Evolutionary conservation across 768 basidiomycete genomes (phyloP), one percentile per base, ranked within the genome.

Genomic region (Calocybe indica): DNA sequence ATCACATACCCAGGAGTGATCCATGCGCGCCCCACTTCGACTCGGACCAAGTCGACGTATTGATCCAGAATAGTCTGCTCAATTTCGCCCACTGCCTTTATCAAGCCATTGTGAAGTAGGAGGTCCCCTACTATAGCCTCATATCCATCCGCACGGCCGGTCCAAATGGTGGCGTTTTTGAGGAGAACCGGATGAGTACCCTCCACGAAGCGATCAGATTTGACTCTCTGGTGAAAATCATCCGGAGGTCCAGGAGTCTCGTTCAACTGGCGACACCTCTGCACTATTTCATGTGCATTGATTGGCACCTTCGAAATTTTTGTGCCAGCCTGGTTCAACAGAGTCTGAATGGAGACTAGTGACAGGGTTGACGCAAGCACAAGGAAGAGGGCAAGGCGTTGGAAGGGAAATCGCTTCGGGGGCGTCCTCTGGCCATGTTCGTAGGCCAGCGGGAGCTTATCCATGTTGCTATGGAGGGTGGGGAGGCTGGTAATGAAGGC

Each of bases 161-260:
- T 89, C 90, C 90, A 92, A 29, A 92, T 75, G 38, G 78, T 86
- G 13, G 83, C 89, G 57, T 92, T 90, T 59, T 66, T 75, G 50
- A 94, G 73, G 48, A 85, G 69, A 7, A 79, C 79, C 1, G 85
- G 65, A 10, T 67, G 67, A 4, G 88, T 89, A 6, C 82, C 86
- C 4, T 67, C 57, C 40, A 72, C 79, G 50, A 73, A 86, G 30
- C 86, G 70, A 58, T 88, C 86, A 1, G 83, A 86, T 22, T 22
- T 22, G 22, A 22, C 22, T 22, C 22, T 22, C 22, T 22, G 1
- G 53, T 69, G 54, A 47, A 76, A 74, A 53, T 72, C 55, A 3
- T 55, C 54, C 10, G 72, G 66, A n/a, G 83, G 69, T 12, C 73
- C 74, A 29, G 79, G 73, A 5, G 69, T 61, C 34, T 66, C 62